phyloP scores from a whole-genome alignment of 2,329 filamentous ascomycete species.

The Chaetomiaceae sp. region DNA sequence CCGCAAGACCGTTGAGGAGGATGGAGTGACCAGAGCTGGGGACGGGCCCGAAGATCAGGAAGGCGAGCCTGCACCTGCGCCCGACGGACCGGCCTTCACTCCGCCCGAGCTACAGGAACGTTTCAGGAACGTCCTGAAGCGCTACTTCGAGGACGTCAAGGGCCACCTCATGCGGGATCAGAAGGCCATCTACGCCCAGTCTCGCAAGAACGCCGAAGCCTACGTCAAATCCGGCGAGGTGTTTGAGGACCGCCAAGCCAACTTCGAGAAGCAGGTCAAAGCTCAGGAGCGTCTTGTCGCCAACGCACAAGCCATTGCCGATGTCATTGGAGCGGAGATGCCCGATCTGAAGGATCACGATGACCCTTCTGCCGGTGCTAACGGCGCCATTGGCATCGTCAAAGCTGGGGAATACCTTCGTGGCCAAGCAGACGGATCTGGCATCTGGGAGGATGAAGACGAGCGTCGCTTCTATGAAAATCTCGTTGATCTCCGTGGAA shows the following conservation, averaged over 20 bases:
- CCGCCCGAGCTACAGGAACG: slow-evolving; percentile 72
- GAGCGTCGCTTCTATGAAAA: slow-evolving; percentile 98
- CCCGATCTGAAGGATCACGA: slow-evolving; percentile 84
- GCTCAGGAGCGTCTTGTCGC: slow-evolving; percentile 82
- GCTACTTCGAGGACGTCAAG: slow-evolving; percentile 92
- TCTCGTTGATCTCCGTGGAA: slow-evolving; percentile 87
- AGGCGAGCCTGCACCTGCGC: slow-evolving; percentile 34
- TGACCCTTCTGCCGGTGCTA: slow-evolving; percentile 55
- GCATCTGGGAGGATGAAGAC: slow-evolving; percentile 98
- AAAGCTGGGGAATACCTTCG: slow-evolving; percentile 91
- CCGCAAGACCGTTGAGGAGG: slow-evolving; percentile 77
- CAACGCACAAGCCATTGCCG: slow-evolving; percentile 86
- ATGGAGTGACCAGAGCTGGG: slow-evolving; percentile 56
- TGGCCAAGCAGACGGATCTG: slow-evolving; percentile 81
- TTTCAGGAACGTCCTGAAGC: slow-evolving; percentile 76
- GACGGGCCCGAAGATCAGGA: slow-evolving; percentile 42
- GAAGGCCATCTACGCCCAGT: slow-evolving; percentile 78
- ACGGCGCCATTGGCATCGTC: slow-evolving; percentile 82
- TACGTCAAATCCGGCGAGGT: slow-evolving; percentile 98
- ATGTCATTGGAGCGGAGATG: slow-evolving; percentile 86
- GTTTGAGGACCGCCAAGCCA: slow-evolving; percentile 93
- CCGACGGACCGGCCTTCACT: slow-evolving; percentile 67
- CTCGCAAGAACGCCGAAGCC: slow-evolving; percentile 90
- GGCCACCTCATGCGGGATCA: slow-evolving; percentile 84
- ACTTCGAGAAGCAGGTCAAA: slow-evolving; percentile 91